A percentile compares a stretch with the other conserved stretches of the same genome.
Conservation (phyloP, 2,329 filamentous ascomycete genomes). For the Zarea fungicola region DNA sequence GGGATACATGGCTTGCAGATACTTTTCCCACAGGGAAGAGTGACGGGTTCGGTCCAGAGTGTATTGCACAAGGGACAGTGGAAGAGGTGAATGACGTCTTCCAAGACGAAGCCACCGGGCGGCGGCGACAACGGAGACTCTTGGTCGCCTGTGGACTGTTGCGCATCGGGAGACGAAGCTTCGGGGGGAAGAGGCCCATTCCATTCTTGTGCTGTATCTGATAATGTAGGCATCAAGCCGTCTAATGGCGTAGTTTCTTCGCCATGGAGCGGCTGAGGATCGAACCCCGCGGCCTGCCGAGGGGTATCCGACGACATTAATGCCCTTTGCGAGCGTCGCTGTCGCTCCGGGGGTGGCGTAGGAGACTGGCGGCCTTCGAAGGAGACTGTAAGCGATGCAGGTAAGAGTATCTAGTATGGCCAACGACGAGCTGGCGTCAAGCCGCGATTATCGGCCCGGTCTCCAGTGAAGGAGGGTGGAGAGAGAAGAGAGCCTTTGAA, state of each 20-base stretch:
- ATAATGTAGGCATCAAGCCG: neutral
- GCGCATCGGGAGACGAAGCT: neutral
- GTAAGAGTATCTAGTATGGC: no score
- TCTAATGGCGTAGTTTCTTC: neutral
- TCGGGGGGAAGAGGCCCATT: neutral
- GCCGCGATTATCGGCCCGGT: no score
- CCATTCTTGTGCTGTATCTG: neutral
- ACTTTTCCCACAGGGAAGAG: conserved; percentile 75
- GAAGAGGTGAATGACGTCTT: conserved; percentile 53
- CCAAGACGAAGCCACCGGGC: neutral
- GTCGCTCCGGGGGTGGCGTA: neutral
- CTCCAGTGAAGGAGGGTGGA: no score
- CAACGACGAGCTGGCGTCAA: no score
- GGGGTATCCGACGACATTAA: conserved; percentile 6
- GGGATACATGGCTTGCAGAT: conserved; percentile 74
- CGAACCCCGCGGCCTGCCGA: neutral
- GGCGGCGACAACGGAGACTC: neutral
- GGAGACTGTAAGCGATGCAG: no score
- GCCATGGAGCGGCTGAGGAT: neutral
- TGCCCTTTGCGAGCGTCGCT: neutral
- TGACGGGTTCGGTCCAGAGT: conserved; percentile 63
- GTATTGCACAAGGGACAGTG: conserved; percentile 72
- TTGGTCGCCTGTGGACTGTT: neutral
- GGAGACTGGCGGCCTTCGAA: no score
- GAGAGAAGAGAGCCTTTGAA: no score